Evolutionary conservation across 805 yeast species (phyloP), one percentile per base, ranked within the genome.

Genomic region (Wickerhamiella occidentalis): DNA sequence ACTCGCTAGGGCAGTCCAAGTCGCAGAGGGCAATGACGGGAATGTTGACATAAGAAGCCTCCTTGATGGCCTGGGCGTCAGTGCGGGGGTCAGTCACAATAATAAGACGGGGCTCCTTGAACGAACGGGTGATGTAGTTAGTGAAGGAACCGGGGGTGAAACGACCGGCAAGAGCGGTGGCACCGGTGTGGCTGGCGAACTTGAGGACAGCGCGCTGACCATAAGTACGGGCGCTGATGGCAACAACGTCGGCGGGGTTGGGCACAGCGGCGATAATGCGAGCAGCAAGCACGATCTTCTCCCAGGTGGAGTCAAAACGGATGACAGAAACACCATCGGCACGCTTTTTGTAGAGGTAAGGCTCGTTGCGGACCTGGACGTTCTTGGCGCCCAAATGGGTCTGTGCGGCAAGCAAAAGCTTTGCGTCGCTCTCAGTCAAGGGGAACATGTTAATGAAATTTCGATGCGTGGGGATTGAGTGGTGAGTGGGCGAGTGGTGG

Each of bases 71-170:
- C 80, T 92, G 98, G 70, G 95, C 85, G 71, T 92, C 98, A 64
- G 97, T 90, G 83, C 97, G 90, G 79, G 99, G 98, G 78, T 92
- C 98, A 68, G 97, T 90, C 69, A 92, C 98, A 66, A 92, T 78
- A 72, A 92, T 87, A 72, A 92, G 82, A 79, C 99, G 86, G 81
- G 99, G 99, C 80, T 92, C 99, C 79, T 90, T 92, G 96, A 92
- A 92, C 65, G 96, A 86, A 78, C 96, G 90, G 76, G 98, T 92
- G 80, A 90, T 92, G 80, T 92, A 92, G 80, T 92, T 92, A 73
- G 99, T 92, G 92, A 92, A 92, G 79, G 84, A 82, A 85, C 99
- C 99, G 77, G 99, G 99, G 67, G 98, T 92, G 85, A 92, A 92
- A 80, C 99, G 87, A 77, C 99, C 99, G 66, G 98, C 99, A 77